A percentile compares a stretch with the other conserved stretches of the same genome.
phyloP scores from a whole-genome alignment of 768 basidiomycete species.

The Coprinellus micaceus region DNA sequence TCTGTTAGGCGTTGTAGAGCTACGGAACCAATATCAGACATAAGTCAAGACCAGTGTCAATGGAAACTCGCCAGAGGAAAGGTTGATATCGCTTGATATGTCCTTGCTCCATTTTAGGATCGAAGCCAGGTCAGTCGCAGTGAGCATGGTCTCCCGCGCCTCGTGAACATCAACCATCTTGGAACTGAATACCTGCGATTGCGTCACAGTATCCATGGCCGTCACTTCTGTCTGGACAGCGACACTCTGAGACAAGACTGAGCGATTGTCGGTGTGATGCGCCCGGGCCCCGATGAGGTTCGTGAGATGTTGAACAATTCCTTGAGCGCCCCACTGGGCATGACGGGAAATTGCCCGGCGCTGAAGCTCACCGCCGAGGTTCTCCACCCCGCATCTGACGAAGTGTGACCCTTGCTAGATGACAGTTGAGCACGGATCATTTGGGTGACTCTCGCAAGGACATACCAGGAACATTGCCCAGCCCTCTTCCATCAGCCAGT shows the following conservation, averaged over 20 bases:
- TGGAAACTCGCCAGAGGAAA: slow-evolving; percentile 49
- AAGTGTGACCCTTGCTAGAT: slow-evolving; percentile 69
- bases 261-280: slow-evolving; percentile 47
- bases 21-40: slow-evolving; percentile 14
- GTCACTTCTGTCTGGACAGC: slow-evolving; percentile 60
- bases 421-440: slow-evolving; percentile 6
- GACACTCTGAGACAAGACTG: slow-evolving; percentile 55
- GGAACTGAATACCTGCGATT: slow-evolving; percentile 23
- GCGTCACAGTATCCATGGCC: slow-evolving; percentile 22
- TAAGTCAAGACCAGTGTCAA: background rate
- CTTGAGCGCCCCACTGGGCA: slow-evolving; percentile 69
- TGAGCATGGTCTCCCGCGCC: slow-evolving; percentile 55
- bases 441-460: background rate
- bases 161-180: slow-evolving; percentile 39
- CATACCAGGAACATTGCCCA: slow-evolving; percentile 61
- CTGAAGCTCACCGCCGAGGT: slow-evolving; percentile 64
- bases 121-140: slow-evolving; percentile 59
- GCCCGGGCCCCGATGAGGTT: slow-evolving; percentile 41
- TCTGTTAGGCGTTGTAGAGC: slow-evolving; percentile 69
- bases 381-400: slow-evolving; percentile 58
- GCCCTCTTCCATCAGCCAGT: slow-evolving; percentile 72
- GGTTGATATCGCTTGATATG: slow-evolving; percentile 69
- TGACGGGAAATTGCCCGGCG: slow-evolving; percentile 63
- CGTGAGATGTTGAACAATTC: slow-evolving; percentile 61
- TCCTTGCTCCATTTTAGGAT: slow-evolving; percentile 75